A percentile compares a stretch with the other conserved stretches of the same genome.
phyloP scores from a whole-genome alignment of 2,329 filamentous ascomycete genomes.

The Kalaharituber pfeilii region DNA sequence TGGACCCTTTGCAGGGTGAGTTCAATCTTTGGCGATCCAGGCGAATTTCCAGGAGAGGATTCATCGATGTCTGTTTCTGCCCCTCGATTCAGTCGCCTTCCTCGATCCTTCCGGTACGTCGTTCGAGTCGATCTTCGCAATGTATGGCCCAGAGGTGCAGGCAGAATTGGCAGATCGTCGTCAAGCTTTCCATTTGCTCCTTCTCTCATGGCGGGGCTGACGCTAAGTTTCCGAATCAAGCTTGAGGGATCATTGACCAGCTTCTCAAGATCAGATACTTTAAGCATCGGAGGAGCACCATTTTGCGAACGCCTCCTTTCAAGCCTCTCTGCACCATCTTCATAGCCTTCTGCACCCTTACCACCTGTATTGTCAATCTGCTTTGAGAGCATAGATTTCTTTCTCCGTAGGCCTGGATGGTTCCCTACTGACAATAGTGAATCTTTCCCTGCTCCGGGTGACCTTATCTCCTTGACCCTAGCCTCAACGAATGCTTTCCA shows the following conservation, averaged over 20 bases:
- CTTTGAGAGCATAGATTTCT: constrained; percentile 88
- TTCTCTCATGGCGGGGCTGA: constrained; percentile 25
- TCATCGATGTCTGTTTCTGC: constrained; percentile 44
- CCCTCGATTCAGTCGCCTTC: constrained; percentile 34
- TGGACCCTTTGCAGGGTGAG: constrained; percentile 44
- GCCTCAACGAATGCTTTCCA: constrained; percentile 96
- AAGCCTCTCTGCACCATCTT: constrained; percentile 67
- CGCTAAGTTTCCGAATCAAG: constrained; percentile 53
- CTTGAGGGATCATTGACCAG: constrained; percentile 64
- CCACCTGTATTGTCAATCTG: constrained; percentile 63
- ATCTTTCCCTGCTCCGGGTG: constrained; percentile 49
- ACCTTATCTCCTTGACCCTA: constrained; percentile 61
- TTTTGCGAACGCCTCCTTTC: constrained; percentile 53
- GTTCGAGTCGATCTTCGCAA: constrained; percentile 81
- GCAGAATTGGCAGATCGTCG: constrained; percentile 73
- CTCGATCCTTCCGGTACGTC: constrained; percentile 73
- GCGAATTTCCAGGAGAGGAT: constrained; percentile 34
- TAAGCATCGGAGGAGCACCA: constrained; percentile 42
- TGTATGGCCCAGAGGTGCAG: constrained; percentile 54
- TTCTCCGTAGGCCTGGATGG: constrained; percentile 52
- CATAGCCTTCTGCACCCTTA: constrained; percentile 44
- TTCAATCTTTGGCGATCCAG: constrained; percentile 26
- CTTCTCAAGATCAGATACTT: constrained; percentile 49
- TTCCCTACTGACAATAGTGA: constrained; percentile 39
- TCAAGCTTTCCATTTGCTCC: constrained; percentile 20